Base-by-base conservation (phyloP, 2,329 filamentous ascomycete species). In the Kalaharituber pfeilii region DNA sequence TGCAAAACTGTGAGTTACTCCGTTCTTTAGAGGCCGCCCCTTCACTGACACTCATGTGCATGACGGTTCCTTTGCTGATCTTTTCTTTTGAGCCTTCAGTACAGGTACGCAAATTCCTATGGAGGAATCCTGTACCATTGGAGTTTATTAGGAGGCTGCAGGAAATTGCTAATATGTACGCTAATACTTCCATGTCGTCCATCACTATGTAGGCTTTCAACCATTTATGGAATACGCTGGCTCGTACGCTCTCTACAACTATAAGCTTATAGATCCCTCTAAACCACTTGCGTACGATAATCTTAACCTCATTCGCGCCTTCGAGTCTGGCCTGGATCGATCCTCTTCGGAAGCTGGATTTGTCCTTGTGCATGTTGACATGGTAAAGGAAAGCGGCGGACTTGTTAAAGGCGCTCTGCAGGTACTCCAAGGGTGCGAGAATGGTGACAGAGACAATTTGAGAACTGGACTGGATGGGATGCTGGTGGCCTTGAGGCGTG, bases 311-410 rank as follows among this genome's bases (percentile, higher is more conserved):
- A 81, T 95, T 65, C 84, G 89, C 30, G 89, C 86, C 24, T 96
- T 95, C 64, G 88, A 95, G 70, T 78, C 82, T 63, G 89, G 89
- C 13, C 79, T 94, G 7, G 84, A 95, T 67, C 84, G 84, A 0
- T 76, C 75, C 28, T 93, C 86, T 2, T 94, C 87, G 6, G 89
- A 95, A 68, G 89, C 89, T 0, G 89, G 89, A 50, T 95, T 96
- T 67, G 86, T 95, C n/a, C 77, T 95, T 11, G 88, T 91, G 3
- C 89, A 95, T 68, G 81, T 96, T 51, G 86, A 93, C 69, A 96
- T 95, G 88, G 89, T 94, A 50, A 81, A 81, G 66, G 80, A 94
- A 68, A 88, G 87, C 0, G 82, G 82, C 0, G 77, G 79, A 0
- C 73, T 96, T 1, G 80, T 95, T 49, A 69, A 70, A 42, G 78